phyloP scores from a whole-genome alignment of 768 basidiomycete species.

The Lactifluus pinguis region DNA sequence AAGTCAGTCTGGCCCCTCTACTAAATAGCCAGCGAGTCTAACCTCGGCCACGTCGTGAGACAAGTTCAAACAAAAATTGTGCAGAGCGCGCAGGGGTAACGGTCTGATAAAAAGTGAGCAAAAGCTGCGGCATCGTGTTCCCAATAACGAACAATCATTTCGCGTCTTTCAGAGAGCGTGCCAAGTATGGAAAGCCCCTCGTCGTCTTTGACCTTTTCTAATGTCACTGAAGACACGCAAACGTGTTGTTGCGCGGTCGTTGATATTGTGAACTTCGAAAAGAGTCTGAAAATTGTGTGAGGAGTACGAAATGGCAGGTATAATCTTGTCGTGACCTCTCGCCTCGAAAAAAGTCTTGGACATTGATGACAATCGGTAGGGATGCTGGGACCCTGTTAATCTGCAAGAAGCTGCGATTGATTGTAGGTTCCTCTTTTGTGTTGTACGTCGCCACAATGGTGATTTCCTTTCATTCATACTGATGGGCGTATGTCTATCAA shows the following conservation, averaged over 20 bases:
- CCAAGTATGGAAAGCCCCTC: constrained; percentile 45
- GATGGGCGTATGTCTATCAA: background rate
- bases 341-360: constrained; percentile 93
- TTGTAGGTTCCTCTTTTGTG: constrained; percentile 42
- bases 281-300: constrained; percentile 42
- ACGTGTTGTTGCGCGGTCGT: constrained; percentile 71
- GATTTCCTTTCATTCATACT: constrained; percentile 48
- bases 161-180: constrained; percentile 37
- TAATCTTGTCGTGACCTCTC: constrained; percentile 43
- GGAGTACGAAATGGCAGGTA: background rate
- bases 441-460: constrained; percentile 58
- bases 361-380: constrained; percentile 84
- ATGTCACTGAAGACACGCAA: constrained; percentile 54
- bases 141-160: constrained; percentile 37
- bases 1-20: background rate
- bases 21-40: constrained; percentile 14
- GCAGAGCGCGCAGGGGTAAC: constrained; percentile 68
- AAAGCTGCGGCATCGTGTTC: background rate
- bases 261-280: constrained; percentile 87
- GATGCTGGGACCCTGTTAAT: constrained; percentile 53
- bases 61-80: constrained; percentile 74
- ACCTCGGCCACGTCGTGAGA: constrained; percentile 57
- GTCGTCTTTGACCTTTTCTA: constrained; percentile 39
- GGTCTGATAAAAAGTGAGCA: constrained; percentile 38
- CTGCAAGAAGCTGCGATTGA: constrained; percentile 45